Evolutionary conservation across 345 rosid species (phyloP), one percentile per base, ranked within the genome.

Genomic region (Turritis glabra): DNA sequence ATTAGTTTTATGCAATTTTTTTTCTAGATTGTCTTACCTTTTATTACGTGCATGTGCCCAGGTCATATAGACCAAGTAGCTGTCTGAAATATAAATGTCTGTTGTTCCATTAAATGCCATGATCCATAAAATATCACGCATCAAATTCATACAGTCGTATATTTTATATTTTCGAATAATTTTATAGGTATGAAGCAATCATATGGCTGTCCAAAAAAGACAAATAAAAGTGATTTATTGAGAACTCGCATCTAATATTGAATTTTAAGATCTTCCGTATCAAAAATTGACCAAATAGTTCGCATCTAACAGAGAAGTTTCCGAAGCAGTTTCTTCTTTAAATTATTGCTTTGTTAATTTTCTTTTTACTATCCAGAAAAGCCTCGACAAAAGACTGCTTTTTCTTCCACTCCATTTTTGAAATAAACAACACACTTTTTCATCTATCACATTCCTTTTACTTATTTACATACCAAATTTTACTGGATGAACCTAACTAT

Each of bases 61-160:
- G 57, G 32, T 73, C 48, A 43, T 54, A 73, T 54, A 73, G 57
- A 43, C 72, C 66, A 23, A 13, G 2, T 73, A 65, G 77, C 58
- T 74, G 66, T 64, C 51, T 65, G 41, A 74, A 56, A 74, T 65
- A 74, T 55, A 74, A 74, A 74, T 74, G 78, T 56, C 18, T 74
- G 78, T 74, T 65, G 78, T 18, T 57, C 59, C 59, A 74, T 46
- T 65, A 47, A 66, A 74, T 57, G 41, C 60, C 37, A 56, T 14
- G 60, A 65, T 56, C 58, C 58, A 64, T 21, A 52, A 40, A 61
- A 60, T 38, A 60, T 60, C 29, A 5, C 64, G 27, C 44, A 58
- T 58, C 44, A 58, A 21, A 21, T 38, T 38, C 13, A 23, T 40
- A 13, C 13, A 38, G 50, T 22, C 21, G 32, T 60, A 41, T 15